phyloP scores from a whole-genome alignment of 1,284 basidiomycete species.

The Trametes pubescens region DNA sequence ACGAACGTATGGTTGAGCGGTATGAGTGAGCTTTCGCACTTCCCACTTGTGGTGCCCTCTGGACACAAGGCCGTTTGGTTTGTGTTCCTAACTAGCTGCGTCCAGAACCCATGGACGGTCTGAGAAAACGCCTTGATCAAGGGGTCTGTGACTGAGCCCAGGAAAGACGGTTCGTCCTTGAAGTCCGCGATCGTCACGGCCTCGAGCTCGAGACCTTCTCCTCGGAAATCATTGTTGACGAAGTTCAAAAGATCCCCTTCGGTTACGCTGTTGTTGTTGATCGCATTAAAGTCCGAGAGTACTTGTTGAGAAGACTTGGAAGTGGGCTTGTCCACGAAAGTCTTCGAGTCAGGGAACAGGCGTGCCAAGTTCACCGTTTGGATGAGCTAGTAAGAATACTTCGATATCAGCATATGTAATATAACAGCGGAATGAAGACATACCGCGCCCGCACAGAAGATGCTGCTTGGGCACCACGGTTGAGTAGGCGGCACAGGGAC shows the following conservation, averaged over 20 bases:
- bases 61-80: constrained; percentile 75
- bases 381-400: constrained; percentile 59
- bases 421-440: constrained; percentile 40
- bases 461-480: constrained; percentile 80
- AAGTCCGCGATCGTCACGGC: constrained; percentile 71
- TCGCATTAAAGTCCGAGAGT: constrained; percentile 71
- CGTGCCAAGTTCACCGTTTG: constrained; percentile 87
- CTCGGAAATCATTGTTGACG: constrained; percentile 79
- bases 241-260: constrained; percentile 73
- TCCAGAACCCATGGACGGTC: constrained; percentile 86
- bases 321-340: constrained; percentile 93
- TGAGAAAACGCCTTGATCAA: constrained; percentile 78
- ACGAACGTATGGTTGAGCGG: constrained; percentile 92
- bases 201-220: constrained; percentile 87
- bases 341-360: constrained; percentile 86
- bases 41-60: constrained; percentile 51
- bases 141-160: constrained; percentile 77
- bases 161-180: constrained; percentile 69
- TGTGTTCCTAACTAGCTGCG: constrained; percentile 78
- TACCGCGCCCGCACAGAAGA: constrained; percentile 85
- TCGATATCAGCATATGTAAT: not conserved
- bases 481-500: constrained; percentile 75
- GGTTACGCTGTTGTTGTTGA: constrained; percentile 55
- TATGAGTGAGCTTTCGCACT: constrained; percentile 85
- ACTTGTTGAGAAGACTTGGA: constrained; percentile 69